Evolutionary conservation across 2,329 filamentous ascomycete species (phyloP), one percentile per base, ranked within the genome.

Genomic region (Penicillium sclerotiorum): DNA sequence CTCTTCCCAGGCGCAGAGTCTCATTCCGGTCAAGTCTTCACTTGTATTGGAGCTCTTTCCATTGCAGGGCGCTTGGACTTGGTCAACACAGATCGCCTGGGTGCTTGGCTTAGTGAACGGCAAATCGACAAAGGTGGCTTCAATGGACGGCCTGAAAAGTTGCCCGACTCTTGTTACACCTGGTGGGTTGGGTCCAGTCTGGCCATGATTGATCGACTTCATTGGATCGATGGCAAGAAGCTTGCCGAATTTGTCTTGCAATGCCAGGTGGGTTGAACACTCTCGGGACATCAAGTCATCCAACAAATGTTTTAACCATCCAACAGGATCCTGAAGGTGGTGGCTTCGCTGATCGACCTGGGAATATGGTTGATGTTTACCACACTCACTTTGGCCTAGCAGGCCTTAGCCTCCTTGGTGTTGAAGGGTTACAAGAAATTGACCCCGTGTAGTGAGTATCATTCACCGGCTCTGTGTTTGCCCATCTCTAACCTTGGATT

Each of bases 141-240:
- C 43, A 99, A 99, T 68, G 94, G 94, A 2, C 82, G 94, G 41
- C 94, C 94, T 0, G 94, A 97, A 74, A 99, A 99, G 77, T 76
- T 89, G 55, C 93, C 96, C 68, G 94, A 99, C 69, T 93, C 96
- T 12, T 99, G 94, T 75, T 99, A 99, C 74, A 96, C 90, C 69
- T 99, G 94, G 94, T 99, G 94, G 94, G 94, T 97, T 37, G 77
- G 93, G 65, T 93, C 89, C 66, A 96, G 92, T 68, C 76, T 99
- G 59, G 87, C 88, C 38, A 96, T 97, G 80, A 89, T 99, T 59
- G 85, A 82, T 46, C 86, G 87, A 47, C 80, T 91, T 45, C 89
- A 96, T 69, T 99, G 94, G 94, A 95, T 99, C 67, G 90, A 99
- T 74, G 82, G 85, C 42, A 79, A 86, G 49, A 89, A 89, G 66